Base-by-base conservation (phyloP, 345 rosid genomes). In the Brassica nigra region DNA sequence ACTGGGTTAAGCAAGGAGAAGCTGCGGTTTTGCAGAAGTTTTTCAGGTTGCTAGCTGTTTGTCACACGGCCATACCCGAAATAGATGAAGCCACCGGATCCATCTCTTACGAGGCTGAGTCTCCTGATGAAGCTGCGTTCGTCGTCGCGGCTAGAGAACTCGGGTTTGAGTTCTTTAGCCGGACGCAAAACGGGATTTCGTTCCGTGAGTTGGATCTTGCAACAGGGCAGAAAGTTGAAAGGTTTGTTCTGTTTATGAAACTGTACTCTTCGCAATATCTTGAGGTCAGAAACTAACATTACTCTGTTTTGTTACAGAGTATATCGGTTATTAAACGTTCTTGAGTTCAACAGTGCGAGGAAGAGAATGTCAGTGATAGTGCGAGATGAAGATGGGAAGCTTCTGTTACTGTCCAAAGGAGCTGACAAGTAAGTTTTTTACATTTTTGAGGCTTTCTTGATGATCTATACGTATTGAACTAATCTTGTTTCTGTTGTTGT, bases 81-180 rank as follows among this genome's bases (percentile, higher is more conserved):
- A 84, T 80, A 28, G 96, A 95, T 83, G 98, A 88, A 86, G 98
- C 86, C 67, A 87, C 84, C 2, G 96, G 92, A 39, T 61, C 39
- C 59, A 78, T 86, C 68, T 83, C 95, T 30, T 95, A 95, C 29
- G 99, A 95, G 75, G 99, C 99, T 27, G 99, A 95, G 82, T 92
- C 98, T 64, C 99, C 99, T 12, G 99, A 95, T 78, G 99, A 95
- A 85, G 97, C 99, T 54, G 94, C 99, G 4, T 95, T 95, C 18
- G 94, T 95, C 55, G 88, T 92, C 71, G 99, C 97, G 8, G 99
- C 99, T 2, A 82, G 94, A 70, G 98, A 95, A 61, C 88, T 95
- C 55, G 99, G 99, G 42, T 95, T 95, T 73, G 94, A 89, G 80
- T 95, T 95, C 80, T 91, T 80, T 71, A 91, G 87, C 75, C 86